phyloP scores from a whole-genome alignment of 1,139 yeast genomes.

The Keqinozyma sinolaborantium region DNA sequence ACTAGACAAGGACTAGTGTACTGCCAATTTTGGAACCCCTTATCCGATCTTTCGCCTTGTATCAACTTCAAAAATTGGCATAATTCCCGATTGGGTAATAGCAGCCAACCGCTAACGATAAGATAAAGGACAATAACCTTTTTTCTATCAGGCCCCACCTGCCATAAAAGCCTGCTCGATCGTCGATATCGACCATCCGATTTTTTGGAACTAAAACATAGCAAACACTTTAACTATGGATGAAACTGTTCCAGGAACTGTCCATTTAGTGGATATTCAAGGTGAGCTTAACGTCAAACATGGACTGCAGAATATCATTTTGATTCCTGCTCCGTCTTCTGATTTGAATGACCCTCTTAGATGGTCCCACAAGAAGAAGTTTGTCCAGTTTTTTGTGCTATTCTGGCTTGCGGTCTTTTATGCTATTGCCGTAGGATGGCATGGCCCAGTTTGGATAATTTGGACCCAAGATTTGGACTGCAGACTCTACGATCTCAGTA shows the following conservation, averaged over 20 bases:
- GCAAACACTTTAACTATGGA: too few species aligned
- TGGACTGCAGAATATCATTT: constrained; percentile 17
- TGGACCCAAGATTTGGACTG: constrained; percentile 22
- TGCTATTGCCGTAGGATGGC: constrained; percentile 19
- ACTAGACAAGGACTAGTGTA: too few species aligned
- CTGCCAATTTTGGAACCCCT: too few species aligned
- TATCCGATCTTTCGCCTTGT: too few species aligned
- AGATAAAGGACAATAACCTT: too few species aligned
- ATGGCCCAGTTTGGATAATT: constrained; percentile 36
- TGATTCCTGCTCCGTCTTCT: constrained; percentile 24
- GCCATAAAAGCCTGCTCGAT: too few species aligned
- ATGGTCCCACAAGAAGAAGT: constrained; percentile 19
- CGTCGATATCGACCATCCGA: too few species aligned
- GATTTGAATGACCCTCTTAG: constrained; percentile 24
- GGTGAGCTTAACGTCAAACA: constrained; percentile 18
- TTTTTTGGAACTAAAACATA: too few species aligned
- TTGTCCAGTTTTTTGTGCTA: constrained; percentile 12
- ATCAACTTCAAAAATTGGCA: too few species aligned
- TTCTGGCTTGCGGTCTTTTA: constrained; percentile 10
- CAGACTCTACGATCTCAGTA: constrained; percentile 21
- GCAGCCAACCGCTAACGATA: too few species aligned
- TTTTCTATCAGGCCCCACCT: too few species aligned
- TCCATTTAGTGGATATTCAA: constrained; percentile 21
- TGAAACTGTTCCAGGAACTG: constrained; percentile 20
- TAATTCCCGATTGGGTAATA: too few species aligned